Base-by-base conservation (phyloP, 2,329 filamentous ascomycete species). In the Colletotrichum ledebouriae region DNA sequence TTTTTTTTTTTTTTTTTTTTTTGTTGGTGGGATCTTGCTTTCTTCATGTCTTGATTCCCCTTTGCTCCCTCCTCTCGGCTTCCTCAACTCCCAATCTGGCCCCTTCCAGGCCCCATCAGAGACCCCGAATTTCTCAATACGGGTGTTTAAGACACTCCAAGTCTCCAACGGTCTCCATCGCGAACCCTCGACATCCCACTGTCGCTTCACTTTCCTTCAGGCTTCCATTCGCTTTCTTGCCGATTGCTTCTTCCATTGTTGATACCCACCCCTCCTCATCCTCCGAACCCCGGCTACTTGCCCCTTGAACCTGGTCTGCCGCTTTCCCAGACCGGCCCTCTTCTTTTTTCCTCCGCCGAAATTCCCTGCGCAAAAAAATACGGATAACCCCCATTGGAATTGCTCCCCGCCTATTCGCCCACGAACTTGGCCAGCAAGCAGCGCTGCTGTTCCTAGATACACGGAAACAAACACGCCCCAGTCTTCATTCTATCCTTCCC, bases 231-330 rank as follows among this genome's bases (percentile, higher is more conserved):
- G 25, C 52, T 39, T 57, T 49, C 52, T 55, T 55, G 52, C 44
- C 52, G 22, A 52, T 34, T 49, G 22, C 50, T 34, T 49, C 49
- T 67, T 67, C 55, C 13, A 64, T 67, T 64, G 65, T 67, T 67
- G 65, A 67, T 67, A 67, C 65, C 65, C 65, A 60, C 22, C 44
- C 33, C 25, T 42, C 39, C 42, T 29, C 44, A 52, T 29, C 50
- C 50, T n/a, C 34, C 56, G 41, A 20, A 33, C 29, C 53, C 39
- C 39, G 34, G 20, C 39, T 56, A 34, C 17, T 39, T 39, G 15
- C 15, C 52, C 39, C 37, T 39, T 34, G 20, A 39, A 17, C 39
- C 37, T 22, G 44, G 50, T 34, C 63, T 50, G 47, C 50, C 33
- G 42, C 42, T 39, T 37, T 33, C 33, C 42, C 34, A 47, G 22